Conservation (phyloP, 176 grass and related monocot genomes). For the Musa beccarii region DNA sequence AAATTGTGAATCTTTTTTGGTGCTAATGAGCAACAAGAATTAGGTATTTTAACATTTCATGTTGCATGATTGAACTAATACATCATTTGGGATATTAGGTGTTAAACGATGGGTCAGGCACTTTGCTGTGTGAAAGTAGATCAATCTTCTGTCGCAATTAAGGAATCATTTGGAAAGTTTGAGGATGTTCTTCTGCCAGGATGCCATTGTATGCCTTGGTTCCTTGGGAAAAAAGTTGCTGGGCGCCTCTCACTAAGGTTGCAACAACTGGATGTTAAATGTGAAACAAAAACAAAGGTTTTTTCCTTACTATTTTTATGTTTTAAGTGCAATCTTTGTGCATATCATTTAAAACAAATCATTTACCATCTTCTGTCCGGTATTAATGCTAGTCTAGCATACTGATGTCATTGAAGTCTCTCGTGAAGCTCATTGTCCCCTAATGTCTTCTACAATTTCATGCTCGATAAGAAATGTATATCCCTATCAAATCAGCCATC, state of each 20-base stretch:
- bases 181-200: slow-evolving; percentile 16
- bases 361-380: background rate
- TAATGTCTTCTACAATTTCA: too few relatives aligned
- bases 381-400: too few relatives aligned
- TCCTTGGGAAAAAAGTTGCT: background rate
- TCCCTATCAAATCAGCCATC: background rate
- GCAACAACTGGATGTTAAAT: slow-evolving; percentile 19
- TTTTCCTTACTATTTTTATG: background rate
- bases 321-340: background rate
- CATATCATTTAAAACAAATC: background rate
- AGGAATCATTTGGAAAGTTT: slow-evolving; percentile 17
- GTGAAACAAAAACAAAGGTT: slow-evolving; percentile 21
- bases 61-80: background rate
- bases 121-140: slow-evolving; percentile 15
- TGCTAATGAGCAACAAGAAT: too few relatives aligned
- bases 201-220: slow-evolving; percentile 21
- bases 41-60: too few relatives aligned
- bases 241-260: slow-evolving; percentile 14
- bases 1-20: too few relatives aligned
- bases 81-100: background rate
- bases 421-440: too few relatives aligned
- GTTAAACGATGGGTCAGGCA: slow-evolving; percentile 5
- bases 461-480: background rate
- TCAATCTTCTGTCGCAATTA: slow-evolving; percentile 19
- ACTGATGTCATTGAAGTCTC: too few relatives aligned